Percentiles rank a stretch among this genome's conserved stretches.
These are phyloP conservation scores for Colletotrichum sp. DNA, from an alignment of 2,329 filamentous ascomycete species.

Conservation along the genomic window DNA sequence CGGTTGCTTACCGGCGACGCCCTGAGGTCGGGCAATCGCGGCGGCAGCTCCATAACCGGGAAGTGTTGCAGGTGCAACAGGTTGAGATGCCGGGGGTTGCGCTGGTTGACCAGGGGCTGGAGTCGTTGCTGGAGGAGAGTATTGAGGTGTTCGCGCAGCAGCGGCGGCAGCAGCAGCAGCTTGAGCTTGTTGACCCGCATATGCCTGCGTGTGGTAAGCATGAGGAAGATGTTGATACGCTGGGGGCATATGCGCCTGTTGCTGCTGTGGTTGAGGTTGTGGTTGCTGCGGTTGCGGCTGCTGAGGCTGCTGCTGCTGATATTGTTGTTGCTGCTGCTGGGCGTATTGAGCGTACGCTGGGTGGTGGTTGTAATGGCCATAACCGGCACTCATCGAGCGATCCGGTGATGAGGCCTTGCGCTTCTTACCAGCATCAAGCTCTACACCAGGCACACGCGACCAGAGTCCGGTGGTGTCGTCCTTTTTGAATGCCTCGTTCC, in stretches of 20 bases:
- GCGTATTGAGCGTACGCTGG: slow-evolving; percentile 30
- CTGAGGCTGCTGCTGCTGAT: slow-evolving; percentile 27
- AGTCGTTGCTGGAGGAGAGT: slow-evolving; percentile 15
- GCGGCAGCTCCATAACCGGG: slow-evolving; percentile 27
- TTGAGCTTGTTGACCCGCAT: background rate
- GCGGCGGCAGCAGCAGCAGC: background rate
- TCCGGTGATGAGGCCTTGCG: slow-evolving; percentile 61
- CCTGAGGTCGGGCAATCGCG: slow-evolving; percentile 23
- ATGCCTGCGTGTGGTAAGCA: slow-evolving; percentile 35
- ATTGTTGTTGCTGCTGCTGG: slow-evolving; percentile 22
- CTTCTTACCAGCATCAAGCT: slow-evolving; percentile 66
- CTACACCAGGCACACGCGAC: slow-evolving; percentile 62
- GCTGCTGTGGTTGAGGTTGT: slow-evolving; percentile 13
- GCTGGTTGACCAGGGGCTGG: slow-evolving; percentile 21
- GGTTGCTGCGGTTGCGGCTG: slow-evolving; percentile 24
- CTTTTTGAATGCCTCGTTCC: slow-evolving; percentile 66
- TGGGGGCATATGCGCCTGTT: slow-evolving; percentile 35
- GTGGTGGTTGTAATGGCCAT: slow-evolving; percentile 29
- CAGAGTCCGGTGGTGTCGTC: slow-evolving; percentile 61
- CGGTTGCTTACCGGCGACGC: slow-evolving; percentile 25
- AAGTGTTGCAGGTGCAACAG: slow-evolving; percentile 27
- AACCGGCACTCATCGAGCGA: slow-evolving; percentile 43
- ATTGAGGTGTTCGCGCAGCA: slow-evolving; percentile 16
- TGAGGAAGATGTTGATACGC: slow-evolving; percentile 39
- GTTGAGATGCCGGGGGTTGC: slow-evolving; percentile 26